A percentile compares a stretch with the other conserved stretches of the same genome.
phyloP scores from a whole-genome alignment of 306 rosid species.

The Malus domestica region ASM211411v1 NC_041795.1:31482001-31482500 shows the following conservation, averaged over 20 bases:
- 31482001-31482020: not conserved
- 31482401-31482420: not conserved
- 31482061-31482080: slow-evolving; percentile 27
- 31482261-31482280: slow-evolving; percentile 41
- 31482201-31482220: not conserved
- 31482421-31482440: not conserved
- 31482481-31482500: too few relatives aligned
- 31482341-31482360: slow-evolving; percentile 28
- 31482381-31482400: not conserved
- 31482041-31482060: not conserved
- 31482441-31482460: too few relatives aligned
- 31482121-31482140: slow-evolving; percentile 22
- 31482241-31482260: slow-evolving; percentile 15
- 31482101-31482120: slow-evolving; percentile 17
- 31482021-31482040: slow-evolving; percentile 10
- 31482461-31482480: too few relatives aligned
- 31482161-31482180: not conserved
- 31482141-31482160: not conserved
- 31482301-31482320: slow-evolving; percentile 57
- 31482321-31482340: slow-evolving; percentile 48
- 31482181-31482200: not conserved
- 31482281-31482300: slow-evolving; percentile 66
- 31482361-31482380: slow-evolving; percentile 4
- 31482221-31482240: slow-evolving; percentile 3
- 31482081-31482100: not conserved